phyloP scores from a whole-genome alignment of 2,329 filamentous ascomycete genomes.

The Delphinella strobiligena region DNA sequence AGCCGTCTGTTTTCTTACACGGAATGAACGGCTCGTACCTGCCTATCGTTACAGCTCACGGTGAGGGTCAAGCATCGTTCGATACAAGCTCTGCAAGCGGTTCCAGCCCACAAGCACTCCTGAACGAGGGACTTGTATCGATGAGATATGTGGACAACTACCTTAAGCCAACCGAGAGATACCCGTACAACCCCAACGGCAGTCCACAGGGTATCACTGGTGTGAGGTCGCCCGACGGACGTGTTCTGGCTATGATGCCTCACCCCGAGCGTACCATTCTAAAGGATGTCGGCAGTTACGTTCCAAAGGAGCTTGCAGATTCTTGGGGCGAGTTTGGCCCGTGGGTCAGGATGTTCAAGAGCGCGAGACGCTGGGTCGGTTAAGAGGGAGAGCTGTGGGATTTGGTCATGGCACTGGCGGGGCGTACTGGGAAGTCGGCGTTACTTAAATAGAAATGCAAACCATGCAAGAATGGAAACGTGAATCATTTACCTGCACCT shows the following conservation, averaged over 20 bases:
- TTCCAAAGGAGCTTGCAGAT: constrained; percentile 48
- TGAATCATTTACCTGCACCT: too few species aligned
- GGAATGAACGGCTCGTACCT: constrained; percentile 74
- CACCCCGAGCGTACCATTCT: constrained; percentile 85
- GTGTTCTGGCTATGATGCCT: constrained; percentile 83
- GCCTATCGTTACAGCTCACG: constrained; percentile 81
- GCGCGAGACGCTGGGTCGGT: constrained; percentile 78
- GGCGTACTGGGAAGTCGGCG: background rate
- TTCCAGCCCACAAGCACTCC: constrained; percentile 39
- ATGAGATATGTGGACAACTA: constrained; percentile 80
- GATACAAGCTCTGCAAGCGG: constrained; percentile 30
- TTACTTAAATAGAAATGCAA: background rate
- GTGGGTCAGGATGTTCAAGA: constrained; percentile 78
- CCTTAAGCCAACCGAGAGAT: constrained; percentile 61
- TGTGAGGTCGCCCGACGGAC: constrained; percentile 63
- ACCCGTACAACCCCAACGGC: constrained; percentile 85
- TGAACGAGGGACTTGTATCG: constrained; percentile 57
- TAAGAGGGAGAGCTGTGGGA: constrained; percentile 2
- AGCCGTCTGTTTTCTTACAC: constrained; percentile 72
- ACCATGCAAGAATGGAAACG: background rate
- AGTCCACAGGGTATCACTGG: constrained; percentile 71
- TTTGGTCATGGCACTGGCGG: background rate
- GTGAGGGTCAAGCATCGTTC: constrained; percentile 67
- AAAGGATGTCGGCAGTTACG: constrained; percentile 64
- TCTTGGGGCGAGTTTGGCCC: constrained; percentile 74